These are phyloP conservation scores for Bolboschoenoplectus hybrid DNA, from an alignment of 202 grass and related monocot genomes.

Conservation along the genomic window DNA sequence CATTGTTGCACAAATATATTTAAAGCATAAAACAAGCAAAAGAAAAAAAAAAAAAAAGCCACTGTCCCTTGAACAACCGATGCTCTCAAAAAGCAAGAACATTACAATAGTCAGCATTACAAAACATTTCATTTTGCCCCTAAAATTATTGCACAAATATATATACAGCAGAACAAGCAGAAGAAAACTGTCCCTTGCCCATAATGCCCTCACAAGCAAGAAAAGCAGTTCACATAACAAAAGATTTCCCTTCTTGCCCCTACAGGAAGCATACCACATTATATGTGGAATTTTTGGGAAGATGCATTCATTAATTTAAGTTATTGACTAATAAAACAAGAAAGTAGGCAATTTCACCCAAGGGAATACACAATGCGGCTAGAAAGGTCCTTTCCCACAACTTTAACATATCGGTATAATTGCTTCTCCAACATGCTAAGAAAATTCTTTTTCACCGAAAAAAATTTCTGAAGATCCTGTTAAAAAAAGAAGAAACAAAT, in stretches of 20 bases:
- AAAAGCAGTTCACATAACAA: neutral
- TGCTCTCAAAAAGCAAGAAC: neutral
- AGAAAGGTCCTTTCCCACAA: slow-evolving; percentile 78
- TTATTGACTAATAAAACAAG: neutral
- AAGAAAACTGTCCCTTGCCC: neutral
- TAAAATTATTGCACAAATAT: neutral
- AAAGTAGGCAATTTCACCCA: slow-evolving; percentile 36
- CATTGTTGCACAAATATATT: neutral
- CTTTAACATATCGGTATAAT: slow-evolving; percentile 56
- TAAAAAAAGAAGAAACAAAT: slow-evolving; percentile 32
- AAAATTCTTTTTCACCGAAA: slow-evolving; percentile 51
- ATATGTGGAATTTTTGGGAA: neutral
- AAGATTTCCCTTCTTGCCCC: neutral
- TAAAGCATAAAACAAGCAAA: neutral
- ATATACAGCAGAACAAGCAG: neutral
- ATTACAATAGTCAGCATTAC: neutral
- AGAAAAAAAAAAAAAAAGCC: neutral
- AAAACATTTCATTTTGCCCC: neutral
- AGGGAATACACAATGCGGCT: slow-evolving; percentile 62
- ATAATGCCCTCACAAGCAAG: neutral
- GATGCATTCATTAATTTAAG: neutral
- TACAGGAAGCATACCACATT: neutral
- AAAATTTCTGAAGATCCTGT: slow-evolving; percentile 68
- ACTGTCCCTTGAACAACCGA: neutral
- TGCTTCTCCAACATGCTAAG: slow-evolving; percentile 57